phyloP scores from a whole-genome alignment of 2,329 filamentous ascomycete species.

The Aspergillus sp. region DNA sequence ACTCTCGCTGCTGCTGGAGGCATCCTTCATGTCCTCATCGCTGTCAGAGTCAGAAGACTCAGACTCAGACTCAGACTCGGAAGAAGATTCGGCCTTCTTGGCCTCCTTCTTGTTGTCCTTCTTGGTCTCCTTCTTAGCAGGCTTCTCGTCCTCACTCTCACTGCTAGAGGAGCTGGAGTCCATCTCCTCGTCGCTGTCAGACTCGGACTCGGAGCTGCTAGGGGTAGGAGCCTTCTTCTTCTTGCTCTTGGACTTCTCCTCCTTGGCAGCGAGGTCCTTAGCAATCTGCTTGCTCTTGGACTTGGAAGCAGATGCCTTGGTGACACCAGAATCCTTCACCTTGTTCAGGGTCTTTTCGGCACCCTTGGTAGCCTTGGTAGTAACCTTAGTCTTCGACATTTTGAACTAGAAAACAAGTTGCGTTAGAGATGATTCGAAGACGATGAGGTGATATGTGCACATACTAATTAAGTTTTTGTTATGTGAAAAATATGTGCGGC shows the following conservation, averaged over 20 bases:
- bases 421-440: background rate
- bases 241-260: conserved; percentile 37
- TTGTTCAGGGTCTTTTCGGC: conserved; percentile 41
- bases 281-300: conserved; percentile 43
- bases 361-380: conserved; percentile 35
- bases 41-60: conserved; percentile 24
- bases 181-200: conserved; percentile 30
- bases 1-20: conserved; percentile 15
- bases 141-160: conserved; percentile 27
- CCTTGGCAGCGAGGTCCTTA: conserved; percentile 35
- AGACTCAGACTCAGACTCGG: conserved; percentile 17
- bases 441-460: too few species aligned
- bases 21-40: conserved; percentile 19
- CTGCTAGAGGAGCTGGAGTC: conserved; percentile 24
- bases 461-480: background rate
- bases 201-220: conserved; percentile 22
- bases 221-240: conserved; percentile 40
- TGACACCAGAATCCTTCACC: conserved; percentile 44
- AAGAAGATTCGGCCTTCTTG: conserved; percentile 18
- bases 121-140: conserved; percentile 21
- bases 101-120: conserved; percentile 20
- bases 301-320: conserved; percentile 41
- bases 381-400: conserved; percentile 44
- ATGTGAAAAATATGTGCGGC: conserved; percentile 23
- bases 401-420: conserved; percentile 19